phyloP scores from a whole-genome alignment of 805 yeast genomes.

The Candida schatavii region DNA sequence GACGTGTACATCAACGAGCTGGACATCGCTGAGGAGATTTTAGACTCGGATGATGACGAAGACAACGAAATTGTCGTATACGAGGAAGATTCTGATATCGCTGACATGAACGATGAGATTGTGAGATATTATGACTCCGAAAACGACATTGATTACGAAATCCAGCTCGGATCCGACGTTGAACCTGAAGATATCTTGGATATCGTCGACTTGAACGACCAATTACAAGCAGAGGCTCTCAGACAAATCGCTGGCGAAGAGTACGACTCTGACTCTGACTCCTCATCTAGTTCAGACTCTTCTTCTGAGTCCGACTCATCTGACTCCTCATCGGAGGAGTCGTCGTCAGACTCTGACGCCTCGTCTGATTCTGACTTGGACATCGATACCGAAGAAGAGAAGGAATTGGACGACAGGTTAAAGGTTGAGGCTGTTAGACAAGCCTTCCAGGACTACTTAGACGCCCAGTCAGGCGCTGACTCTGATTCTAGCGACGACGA shows the following conservation, averaged over 20 bases:
- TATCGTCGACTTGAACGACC: slow-evolving; percentile 37
- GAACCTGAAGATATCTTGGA: slow-evolving; percentile 33
- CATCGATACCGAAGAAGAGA: slow-evolving; percentile 27
- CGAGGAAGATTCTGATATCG: slow-evolving; percentile 15
- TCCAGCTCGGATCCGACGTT: slow-evolving; percentile 9
- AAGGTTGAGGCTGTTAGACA: slow-evolving; percentile 37
- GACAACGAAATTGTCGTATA: slow-evolving; percentile 16
- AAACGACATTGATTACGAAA: slow-evolving; percentile 13
- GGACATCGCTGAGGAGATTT: slow-evolving; percentile 16
- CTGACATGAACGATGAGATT: slow-evolving; percentile 30
- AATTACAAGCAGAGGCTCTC: slow-evolving; percentile 34
- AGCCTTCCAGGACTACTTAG: slow-evolving; percentile 31
- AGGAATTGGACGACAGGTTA: slow-evolving; percentile 29
- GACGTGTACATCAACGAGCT: slow-evolving; percentile 21
- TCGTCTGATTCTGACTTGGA: slow-evolving; percentile 19
- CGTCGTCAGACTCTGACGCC: slow-evolving; percentile 12
- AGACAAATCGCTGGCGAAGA: slow-evolving; percentile 16
- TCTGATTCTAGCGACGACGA: slow-evolving; percentile 32
- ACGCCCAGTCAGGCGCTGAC: slow-evolving; percentile 26
- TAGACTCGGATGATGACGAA: slow-evolving; percentile 1
- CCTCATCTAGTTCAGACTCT: slow-evolving; percentile 14
- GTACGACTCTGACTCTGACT: slow-evolving; percentile 15
- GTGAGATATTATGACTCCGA: slow-evolving; percentile 23
- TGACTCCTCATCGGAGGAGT: too few species aligned
- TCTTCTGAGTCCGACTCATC: too few species aligned